Evolutionary conservation across 306 rosid species (phyloP), one percentile per base, ranked within the genome.

Genomic region (Sphenostylis stenocarpa): DNA sequence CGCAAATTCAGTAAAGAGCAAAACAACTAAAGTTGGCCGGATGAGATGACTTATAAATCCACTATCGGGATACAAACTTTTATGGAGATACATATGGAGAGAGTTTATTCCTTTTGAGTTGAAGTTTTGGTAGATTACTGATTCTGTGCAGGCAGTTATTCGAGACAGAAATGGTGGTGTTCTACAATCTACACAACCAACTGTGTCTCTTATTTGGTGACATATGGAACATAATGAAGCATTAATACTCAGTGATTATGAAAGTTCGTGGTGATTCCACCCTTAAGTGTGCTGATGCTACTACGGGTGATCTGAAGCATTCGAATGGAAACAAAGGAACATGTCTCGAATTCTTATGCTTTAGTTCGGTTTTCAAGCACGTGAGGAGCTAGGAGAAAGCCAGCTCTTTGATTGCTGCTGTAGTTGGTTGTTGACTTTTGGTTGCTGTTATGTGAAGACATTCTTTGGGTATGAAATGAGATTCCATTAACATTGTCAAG

Each of bases 391-490:
- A 65, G 45, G 52, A 73, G 20, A 41, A 62, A 72, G 44, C 15
- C 67, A 51, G 68, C 60, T 72, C 51, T 49, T 41, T 72, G 36
- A 63, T 64, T 58, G 48, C 52, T 2, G 29, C 43, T 51, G 73
- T 8, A 58, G 41, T 33, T 47, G 26, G 38, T 38, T 33, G 76
- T 20, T 36, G 26, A 62, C 3, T 48, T 24, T 51, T 79, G 65
- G 49, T 70, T 45, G 60, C 61, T 55, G 58, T 48, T 77, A 33
- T 58, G 49, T 41, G 47, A 60, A 78, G 72, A 78, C 53, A 49
- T 24, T 78, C 24, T 36, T 17, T 29, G 21, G 64, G 77, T 61
- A 47, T 34, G 24, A 36, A 24, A 77, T 70, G 41, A 39, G 55
- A 24, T 56, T 4, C 63, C 33, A 57, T 53, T 16, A 53, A 53